Conservation (phyloP, 2,329 filamentous ascomycete species). For the Coniochaeta hoffmannii region DNA sequence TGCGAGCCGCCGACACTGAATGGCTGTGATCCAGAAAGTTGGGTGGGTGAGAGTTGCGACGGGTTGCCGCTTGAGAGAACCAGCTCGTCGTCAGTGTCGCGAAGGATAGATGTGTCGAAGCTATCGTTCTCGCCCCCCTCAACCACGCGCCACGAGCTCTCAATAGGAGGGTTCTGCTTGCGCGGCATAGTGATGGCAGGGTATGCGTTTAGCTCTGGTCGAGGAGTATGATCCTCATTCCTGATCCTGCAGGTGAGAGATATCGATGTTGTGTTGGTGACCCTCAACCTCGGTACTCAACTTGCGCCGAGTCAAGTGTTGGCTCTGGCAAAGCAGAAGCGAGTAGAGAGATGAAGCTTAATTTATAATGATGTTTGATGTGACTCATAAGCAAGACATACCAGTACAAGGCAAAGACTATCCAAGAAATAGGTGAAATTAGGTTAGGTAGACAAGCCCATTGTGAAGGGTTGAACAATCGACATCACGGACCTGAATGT, state of each 20-base stretch:
- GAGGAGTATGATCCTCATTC: neutral
- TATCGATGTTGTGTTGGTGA: neutral
- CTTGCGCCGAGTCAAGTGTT: neutral
- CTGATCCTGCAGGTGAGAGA: neutral
- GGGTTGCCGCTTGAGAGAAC: conserved; percentile 33
- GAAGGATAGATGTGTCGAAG: conserved; percentile 47
- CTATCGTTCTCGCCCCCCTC: conserved; percentile 53
- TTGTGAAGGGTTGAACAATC: neutral
- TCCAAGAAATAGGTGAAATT: neutral
- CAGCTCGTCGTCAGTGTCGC: conserved; percentile 38
- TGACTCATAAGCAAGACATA: neutral
- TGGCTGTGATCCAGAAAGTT: conserved; percentile 31
- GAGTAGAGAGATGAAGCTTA: neutral
- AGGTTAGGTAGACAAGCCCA: neutral
- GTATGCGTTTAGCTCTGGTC: neutral
- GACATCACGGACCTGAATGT: neutral
- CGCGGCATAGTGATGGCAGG: neutral
- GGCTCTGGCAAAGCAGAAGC: neutral
- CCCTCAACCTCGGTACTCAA: neutral
- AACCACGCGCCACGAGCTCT: conserved; percentile 54
- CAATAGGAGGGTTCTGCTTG: conserved; percentile 31
- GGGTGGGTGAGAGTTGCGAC: conserved; percentile 40
- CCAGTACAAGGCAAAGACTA: neutral
- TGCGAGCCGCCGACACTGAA: conserved; percentile 39
- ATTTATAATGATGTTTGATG: neutral